Percentiles rank a stretch among this genome's conserved stretches.
These are phyloP conservation scores for Dictyostelium discoideum DNA, from an alignment of 78 protist genomes.

Conservation along the genomic window dicty_2.7 NC_007091.3:837001-837500, in stretches of 20 bases:
- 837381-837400: constrained; percentile 48
- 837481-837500: constrained; percentile 65
- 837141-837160: too few relatives aligned
- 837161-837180: too few relatives aligned
- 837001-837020: not conserved
- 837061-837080: constrained; percentile 75
- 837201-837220: not conserved
- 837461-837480: constrained; percentile 83
- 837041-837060: constrained; percentile 83
- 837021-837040: constrained; percentile 49
- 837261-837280: constrained; percentile 31
- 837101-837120: constrained; percentile 67
- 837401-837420: constrained; percentile 72
- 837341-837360: constrained; percentile 80
- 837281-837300: constrained; percentile 45
- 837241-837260: constrained; percentile 33
- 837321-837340: constrained; percentile 80
- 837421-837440: constrained; percentile 88
- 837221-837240: constrained; percentile 38
- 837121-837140: not conserved
- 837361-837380: constrained; percentile 58
- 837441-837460: constrained; percentile 85
- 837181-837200: too few relatives aligned
- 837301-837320: constrained; percentile 56
- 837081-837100: constrained; percentile 60